Percentiles rank a stretch among this genome's conserved stretches.
Evolutionary conservation across 768 basidiomycete species (phyloP).

Genomic region (Pilatotrama ljubarskyi): DNA sequence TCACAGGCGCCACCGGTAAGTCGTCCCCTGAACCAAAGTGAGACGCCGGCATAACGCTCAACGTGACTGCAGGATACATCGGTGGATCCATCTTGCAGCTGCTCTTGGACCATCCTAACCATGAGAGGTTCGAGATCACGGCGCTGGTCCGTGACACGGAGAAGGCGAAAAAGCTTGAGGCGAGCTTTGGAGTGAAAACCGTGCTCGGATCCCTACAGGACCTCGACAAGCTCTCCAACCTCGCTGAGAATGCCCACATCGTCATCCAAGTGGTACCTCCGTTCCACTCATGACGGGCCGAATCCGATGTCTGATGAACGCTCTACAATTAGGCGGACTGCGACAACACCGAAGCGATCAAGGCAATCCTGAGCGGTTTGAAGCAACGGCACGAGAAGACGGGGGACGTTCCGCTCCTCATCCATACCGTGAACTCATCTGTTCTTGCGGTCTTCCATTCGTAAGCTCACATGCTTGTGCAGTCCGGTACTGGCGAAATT

Average conservation of each 20-base stretch:
- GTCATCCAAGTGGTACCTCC: conserved; percentile 21
- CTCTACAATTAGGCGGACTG: conserved; percentile 38
- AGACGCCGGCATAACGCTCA: too few species aligned
- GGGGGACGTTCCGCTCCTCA: conserved; percentile 47
- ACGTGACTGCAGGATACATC: conserved; percentile 46
- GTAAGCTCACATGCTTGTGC: conserved; percentile 18
- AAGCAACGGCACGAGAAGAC: conserved; percentile 46
- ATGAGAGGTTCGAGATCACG: conserved; percentile 3
- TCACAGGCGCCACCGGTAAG: too few species aligned
- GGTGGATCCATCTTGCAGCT: conserved; percentile 54
- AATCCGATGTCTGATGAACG: not conserved
- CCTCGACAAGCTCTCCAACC: conserved; percentile 36
- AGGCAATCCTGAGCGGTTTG: conserved; percentile 52
- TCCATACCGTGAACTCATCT: conserved; percentile 56
- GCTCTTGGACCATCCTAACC: conserved; percentile 40
- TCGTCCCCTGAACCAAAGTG: too few species aligned
- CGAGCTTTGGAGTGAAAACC: conserved; percentile 23
- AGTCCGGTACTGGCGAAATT: conserved; percentile 39
- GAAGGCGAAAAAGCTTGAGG: conserved; percentile 12
- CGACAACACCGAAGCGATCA: conserved; percentile 46
- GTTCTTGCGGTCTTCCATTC: too few species aligned
- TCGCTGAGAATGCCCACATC: conserved; percentile 46
- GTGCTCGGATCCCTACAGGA: conserved; percentile 33
- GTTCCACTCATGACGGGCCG: not conserved
- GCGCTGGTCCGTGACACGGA: conserved; percentile 5